A percentile compares a stretch with the other conserved stretches of the same genome.
phyloP scores from a whole-genome alignment of 2,329 filamentous ascomycete species.

The Sphaerulina musiva region DNA sequence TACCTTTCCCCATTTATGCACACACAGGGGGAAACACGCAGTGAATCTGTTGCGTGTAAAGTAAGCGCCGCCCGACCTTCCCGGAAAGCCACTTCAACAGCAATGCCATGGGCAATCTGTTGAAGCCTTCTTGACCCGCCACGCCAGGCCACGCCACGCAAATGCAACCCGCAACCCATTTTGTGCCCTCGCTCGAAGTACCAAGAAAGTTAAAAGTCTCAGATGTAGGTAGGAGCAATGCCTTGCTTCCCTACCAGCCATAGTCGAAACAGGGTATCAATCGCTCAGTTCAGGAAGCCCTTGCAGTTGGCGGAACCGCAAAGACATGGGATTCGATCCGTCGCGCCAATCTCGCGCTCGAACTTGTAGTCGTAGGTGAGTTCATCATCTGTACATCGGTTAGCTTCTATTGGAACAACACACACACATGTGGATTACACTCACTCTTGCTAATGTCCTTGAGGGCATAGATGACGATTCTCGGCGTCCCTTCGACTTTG shows the following conservation, averaged over 20 bases:
- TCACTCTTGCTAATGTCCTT: slow-evolving; percentile 91
- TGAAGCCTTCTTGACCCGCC: too few species aligned
- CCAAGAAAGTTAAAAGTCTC: neutral
- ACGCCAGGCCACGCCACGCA: neutral
- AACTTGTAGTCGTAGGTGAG: slow-evolving; percentile 99
- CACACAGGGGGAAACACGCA: neutral
- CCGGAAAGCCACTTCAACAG: neutral
- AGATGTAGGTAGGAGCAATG: too few species aligned
- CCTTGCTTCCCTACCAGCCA: neutral
- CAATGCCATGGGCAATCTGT: neutral
- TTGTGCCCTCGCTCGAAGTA: neutral
- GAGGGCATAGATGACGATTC: slow-evolving; percentile 97
- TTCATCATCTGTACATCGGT: slow-evolving; percentile 69
- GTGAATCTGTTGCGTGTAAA: neutral
- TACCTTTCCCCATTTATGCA: neutral
- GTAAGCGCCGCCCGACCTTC: neutral
- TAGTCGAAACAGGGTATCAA: slow-evolving; percentile 5
- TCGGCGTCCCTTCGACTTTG: slow-evolving; percentile 93
- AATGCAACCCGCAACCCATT: neutral
- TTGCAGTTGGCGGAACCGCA: slow-evolving; percentile 96
- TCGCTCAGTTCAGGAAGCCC: slow-evolving; percentile 81
- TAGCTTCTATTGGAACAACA: neutral
- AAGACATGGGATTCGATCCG: slow-evolving; percentile 93
- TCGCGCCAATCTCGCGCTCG: slow-evolving; percentile 88
- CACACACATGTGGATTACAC: slow-evolving; percentile 35